phyloP scores from a whole-genome alignment of 2,329 filamentous ascomycete genomes.

The Tolypocladium ophioglossoides region DNA sequence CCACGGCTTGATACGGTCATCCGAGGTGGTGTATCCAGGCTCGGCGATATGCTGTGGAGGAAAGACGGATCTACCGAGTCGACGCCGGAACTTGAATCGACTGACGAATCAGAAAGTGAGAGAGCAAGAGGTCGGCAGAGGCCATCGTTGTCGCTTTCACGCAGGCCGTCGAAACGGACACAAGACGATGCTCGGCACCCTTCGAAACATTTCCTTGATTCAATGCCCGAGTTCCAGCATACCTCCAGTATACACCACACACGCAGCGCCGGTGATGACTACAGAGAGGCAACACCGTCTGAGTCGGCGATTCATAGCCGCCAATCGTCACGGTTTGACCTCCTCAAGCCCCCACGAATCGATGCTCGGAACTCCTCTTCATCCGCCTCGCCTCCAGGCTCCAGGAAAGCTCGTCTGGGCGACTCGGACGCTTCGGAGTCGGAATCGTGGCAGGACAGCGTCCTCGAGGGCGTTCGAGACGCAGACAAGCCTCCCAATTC shows the following conservation, averaged over 20 bases:
- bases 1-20: slow-evolving; percentile 65
- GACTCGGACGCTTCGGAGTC: slow-evolving; percentile 27
- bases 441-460: slow-evolving; percentile 22
- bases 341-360: slow-evolving; percentile 37
- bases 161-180: slow-evolving; percentile 19
- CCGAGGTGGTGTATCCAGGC: slow-evolving; percentile 43
- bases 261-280: slow-evolving; percentile 5
- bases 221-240: slow-evolving; percentile 39
- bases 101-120: slow-evolving; percentile 40
- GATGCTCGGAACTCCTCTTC: slow-evolving; percentile 33
- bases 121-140: slow-evolving; percentile 26
- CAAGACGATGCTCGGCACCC: slow-evolving; percentile 19
- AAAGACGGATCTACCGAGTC: slow-evolving; percentile 30
- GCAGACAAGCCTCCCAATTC: slow-evolving; percentile 26
- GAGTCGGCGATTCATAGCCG: slow-evolving; percentile 14
- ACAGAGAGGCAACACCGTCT: slow-evolving; percentile 8
- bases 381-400: slow-evolving; percentile 20
- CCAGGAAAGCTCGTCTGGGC: slow-evolving; percentile 6
- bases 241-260: slow-evolving; percentile 16
- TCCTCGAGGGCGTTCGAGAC: slow-evolving; percentile 17
- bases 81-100: slow-evolving; percentile 27
- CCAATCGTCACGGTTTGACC: slow-evolving; percentile 34
- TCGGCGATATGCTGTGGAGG: slow-evolving; percentile 47
- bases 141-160: slow-evolving; percentile 23
- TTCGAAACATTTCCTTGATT: slow-evolving; percentile 37